Evolutionary conservation across 176 grass and related monocot species (phyloP), one percentile per base, ranked within the genome.

Genomic region (Triticum urartu): DNA sequence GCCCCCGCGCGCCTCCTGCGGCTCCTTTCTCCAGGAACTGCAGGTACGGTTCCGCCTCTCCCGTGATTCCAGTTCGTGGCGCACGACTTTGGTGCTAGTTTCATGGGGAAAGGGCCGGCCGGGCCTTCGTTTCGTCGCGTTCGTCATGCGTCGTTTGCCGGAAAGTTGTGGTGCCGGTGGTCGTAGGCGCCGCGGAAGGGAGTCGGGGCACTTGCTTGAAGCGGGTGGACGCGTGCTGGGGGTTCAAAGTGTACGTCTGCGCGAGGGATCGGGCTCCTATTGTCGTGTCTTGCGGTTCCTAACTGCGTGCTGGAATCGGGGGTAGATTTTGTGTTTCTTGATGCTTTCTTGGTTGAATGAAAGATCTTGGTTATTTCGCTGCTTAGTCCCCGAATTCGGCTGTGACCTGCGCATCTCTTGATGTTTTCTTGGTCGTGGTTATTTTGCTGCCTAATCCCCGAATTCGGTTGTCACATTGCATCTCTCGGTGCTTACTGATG

Each of bases 11-110:
- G 84, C 81, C 81, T 92, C 94, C 60, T 96, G 92, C 65, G 90
- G 90, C 45, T 89, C 88, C 3, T 76, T 99, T 68, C 97, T 99
- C 67, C 88, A 89, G 43, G 90, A 99, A 93, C 86, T 99, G 22
- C 92, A 94, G 92, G 97, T 99, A 48, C 39, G 66, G 5, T 22
- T 52, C 69, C 68, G 30, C 47, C 15, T 33, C 9, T 34, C 36
- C 38, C 11, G 11, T 70, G 8, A 59, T 79, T 74, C 24, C 9
- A 13, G 28, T 20, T 15, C 13, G 21, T 52, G 14, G 40, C 3
- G 9, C 20, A 9, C 59, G 14, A 61, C 75, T 68, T 71, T 2
- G 36, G 22, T 66, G 26, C 21, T 65, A 25, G 59, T 17, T 83
- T 61, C 28, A 8, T 20, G 26, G 30, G 60, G 26, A 26, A 33